Conservation (phyloP, 352 stramenopile genomes). For the Phytophthora cryptogea region DNA sequence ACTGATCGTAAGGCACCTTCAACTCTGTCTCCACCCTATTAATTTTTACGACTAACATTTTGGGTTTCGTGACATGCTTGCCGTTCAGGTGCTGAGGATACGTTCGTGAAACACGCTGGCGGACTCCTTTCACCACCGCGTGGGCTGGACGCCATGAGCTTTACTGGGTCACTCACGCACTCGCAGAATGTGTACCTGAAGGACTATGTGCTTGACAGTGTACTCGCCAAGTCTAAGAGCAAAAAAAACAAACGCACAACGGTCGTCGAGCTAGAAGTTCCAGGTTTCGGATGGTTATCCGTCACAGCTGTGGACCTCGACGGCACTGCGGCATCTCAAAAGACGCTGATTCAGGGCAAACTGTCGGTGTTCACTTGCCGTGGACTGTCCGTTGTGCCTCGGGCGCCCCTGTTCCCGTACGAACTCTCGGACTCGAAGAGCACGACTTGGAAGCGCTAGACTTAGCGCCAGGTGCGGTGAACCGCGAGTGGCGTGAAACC, state of each 20-base stretch:
- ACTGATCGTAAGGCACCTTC: conserved; percentile 63
- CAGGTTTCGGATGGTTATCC: conserved; percentile 80
- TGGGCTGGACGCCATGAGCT: conserved; percentile 78
- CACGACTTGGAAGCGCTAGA: conserved; percentile 73
- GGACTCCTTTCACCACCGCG: conserved; percentile 77
- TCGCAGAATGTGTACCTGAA: conserved; percentile 64
- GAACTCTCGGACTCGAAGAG: conserved; percentile 83
- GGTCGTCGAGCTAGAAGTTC: conserved; percentile 76
- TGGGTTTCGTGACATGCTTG: conserved; percentile 5
- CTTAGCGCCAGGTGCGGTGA: not conserved
- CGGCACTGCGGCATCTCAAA: conserved; percentile 60
- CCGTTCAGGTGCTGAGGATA: conserved; percentile 65
- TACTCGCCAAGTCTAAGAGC: conserved; percentile 72
- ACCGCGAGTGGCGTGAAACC: too few relatives aligned
- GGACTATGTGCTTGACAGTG: conserved; percentile 68
- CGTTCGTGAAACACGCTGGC: conserved; percentile 79
- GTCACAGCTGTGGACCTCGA: conserved; percentile 85
- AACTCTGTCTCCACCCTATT: not conserved
- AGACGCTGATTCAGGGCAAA: conserved; percentile 64
- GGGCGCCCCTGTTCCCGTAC: conserved; percentile 74
- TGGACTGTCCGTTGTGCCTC: conserved; percentile 59
- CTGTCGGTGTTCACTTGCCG: conserved; percentile 70
- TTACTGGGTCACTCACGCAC: conserved; percentile 63
- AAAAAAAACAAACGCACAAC: conserved; percentile 85
- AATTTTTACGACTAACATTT: not conserved